phyloP scores from a whole-genome alignment of 495 filamentous ascomycete species.

The Neurospora pannonica region DNA sequence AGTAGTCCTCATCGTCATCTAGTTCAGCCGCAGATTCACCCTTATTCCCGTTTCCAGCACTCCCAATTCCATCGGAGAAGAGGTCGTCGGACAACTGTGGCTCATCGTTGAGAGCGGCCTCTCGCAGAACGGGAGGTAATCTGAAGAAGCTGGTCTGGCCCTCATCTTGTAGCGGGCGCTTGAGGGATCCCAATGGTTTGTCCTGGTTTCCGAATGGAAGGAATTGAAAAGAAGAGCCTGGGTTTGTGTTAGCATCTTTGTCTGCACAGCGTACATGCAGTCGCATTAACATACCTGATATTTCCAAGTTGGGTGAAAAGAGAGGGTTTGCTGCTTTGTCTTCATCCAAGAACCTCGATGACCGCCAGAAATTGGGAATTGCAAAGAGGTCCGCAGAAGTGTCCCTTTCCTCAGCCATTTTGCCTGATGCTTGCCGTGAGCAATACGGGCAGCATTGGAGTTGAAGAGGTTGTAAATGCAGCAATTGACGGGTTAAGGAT shows the following conservation, averaged over 20 bases:
- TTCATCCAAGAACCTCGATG: conserved; percentile 27
- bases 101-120: background rate
- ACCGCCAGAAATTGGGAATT: conserved; percentile 57
- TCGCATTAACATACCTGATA: conserved; percentile 7
- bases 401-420: conserved; percentile 40
- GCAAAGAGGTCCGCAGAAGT: conserved; percentile 52
- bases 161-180: background rate
- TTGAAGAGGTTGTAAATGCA: background rate
- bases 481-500: background rate
- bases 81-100: background rate
- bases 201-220: background rate
- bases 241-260: background rate
- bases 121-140: conserved; percentile 25
- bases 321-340: conserved; percentile 13
- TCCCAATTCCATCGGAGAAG: conserved; percentile 3
- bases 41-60: conserved; percentile 13
- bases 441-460: background rate
- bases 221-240: background rate
- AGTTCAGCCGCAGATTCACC: background rate
- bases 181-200: background rate
- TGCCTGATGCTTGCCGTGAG: background rate
- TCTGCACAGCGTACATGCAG: background rate
- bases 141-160: conserved; percentile 28
- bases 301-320: conserved; percentile 15
- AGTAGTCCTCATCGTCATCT: conserved; percentile 39